Base-by-base conservation (phyloP, 768 basidiomycete genomes). In the Phaeotremella fagi region DNA sequence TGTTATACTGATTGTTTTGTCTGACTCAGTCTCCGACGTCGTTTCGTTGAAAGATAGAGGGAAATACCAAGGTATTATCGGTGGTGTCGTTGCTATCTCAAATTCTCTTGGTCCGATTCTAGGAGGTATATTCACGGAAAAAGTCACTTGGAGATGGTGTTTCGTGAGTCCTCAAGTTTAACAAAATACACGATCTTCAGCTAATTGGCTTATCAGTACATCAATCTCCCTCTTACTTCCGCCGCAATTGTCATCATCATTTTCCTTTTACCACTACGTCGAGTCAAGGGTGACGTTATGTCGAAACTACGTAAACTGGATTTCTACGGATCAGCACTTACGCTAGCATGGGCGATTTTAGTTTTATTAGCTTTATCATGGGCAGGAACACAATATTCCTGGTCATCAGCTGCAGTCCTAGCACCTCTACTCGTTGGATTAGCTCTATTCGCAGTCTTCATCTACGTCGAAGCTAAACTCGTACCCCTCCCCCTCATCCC, bases 21-120 rank as follows among this genome's bases (percentile, higher is more conserved):
- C n/a, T n/a, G n/a, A n/a, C n/a, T 2, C 45, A 67, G 69, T 74
- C 43, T 83, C 83, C 0, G 86, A 87, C 66, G 80, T 88, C 16
- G 84, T 87, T 16, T 82, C 80, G 24, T 77, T 88, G 33, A 81
- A 84, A 23, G 71, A 72, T 4, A 35, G 73, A 57, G 85, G 85
- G 23, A 87, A 87, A 74, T 88, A 86, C 62, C 84, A 86, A 61
- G 86, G 86, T 1, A 84, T 87, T 29, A 83, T 85, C 20, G 82
- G 83, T 2, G 81, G 78, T 3, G 78, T 81, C 12, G 77, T 81
- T 18, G 82, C 83, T 0, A 71, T 84, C 11, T 83, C 84, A 3
- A 85, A 83, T 61, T 80, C 81, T 0, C 77, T 85, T 3, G 85
- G 86, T 0, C 86, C 86, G 0, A 75, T 85, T 0, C 75, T 87